Conservation (phyloP, 176 grass and related monocot species). For the Panicum miliaceum region DNA sequence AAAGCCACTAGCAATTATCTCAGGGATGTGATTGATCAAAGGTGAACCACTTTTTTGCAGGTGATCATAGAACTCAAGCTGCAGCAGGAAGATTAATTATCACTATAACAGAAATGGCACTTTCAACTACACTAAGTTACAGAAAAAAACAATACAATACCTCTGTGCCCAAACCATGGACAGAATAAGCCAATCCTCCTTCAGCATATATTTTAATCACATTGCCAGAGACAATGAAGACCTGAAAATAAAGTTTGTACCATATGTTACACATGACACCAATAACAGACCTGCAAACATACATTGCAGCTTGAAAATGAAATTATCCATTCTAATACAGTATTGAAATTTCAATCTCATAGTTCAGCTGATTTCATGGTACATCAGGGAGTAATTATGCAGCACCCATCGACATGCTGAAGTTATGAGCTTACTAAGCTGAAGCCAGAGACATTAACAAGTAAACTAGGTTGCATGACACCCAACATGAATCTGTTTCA, state of each 20-base stretch:
- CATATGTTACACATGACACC: conserved; percentile 29
- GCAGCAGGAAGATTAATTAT: conserved; percentile 27
- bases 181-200: conserved; percentile 69
- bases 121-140: conserved; percentile 6
- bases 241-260: conserved; percentile 51
- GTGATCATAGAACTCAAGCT: conserved; percentile 93
- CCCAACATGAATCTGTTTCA: conserved; percentile 32
- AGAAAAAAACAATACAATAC: conserved; percentile 48
- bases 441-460: conserved; percentile 21
- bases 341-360: conserved; percentile 17
- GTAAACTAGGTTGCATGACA: conserved; percentile 15
- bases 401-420: conserved; percentile 6
- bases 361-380: conserved; percentile 22
- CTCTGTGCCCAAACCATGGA: conserved; percentile 89
- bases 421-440: conserved; percentile 12
- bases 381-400: conserved; percentile 25
- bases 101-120: conserved; percentile 34
- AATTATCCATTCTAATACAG: conserved; percentile 2
- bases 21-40: conserved; percentile 81
- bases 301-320: background rate
- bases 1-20: conserved; percentile 91
- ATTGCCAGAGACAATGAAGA: conserved; percentile 82
- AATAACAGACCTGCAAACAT: background rate
- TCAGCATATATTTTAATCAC: conserved; percentile 93
- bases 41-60: conserved; percentile 63